A percentile compares a stretch with the other conserved stretches of the same genome.
These are phyloP conservation scores for Kwoniella europaea DNA, from an alignment of 768 basidiomycete genomes.

Conservation along the genomic window DNA sequence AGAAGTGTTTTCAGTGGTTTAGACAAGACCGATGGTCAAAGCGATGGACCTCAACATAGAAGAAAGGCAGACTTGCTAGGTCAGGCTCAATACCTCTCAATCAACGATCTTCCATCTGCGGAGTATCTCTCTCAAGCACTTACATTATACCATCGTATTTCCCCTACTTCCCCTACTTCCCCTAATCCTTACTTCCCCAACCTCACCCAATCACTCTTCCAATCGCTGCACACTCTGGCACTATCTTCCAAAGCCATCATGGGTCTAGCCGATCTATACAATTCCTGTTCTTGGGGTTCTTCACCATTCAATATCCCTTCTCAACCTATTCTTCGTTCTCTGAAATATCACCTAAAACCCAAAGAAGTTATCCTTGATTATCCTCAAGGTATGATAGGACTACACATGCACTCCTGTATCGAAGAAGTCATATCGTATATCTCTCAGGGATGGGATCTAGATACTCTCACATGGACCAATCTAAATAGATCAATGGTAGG, in stretches of 20 bases:
- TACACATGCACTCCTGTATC: slow-evolving; percentile 18
- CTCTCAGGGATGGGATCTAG: slow-evolving; percentile 9
- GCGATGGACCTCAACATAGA: neutral
- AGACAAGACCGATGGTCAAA: neutral
- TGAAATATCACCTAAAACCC: slow-evolving; percentile 6
- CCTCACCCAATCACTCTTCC: neutral
- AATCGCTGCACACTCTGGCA: neutral
- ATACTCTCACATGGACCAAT: neutral
- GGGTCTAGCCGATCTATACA: slow-evolving; percentile 20
- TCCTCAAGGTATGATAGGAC: neutral
- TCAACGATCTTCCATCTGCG: slow-evolving; percentile 8
- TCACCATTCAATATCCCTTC: slow-evolving; percentile 9
- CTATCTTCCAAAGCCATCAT: slow-evolving; percentile 14
- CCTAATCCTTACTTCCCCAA: slow-evolving; percentile 1
- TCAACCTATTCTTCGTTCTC: slow-evolving; percentile 6
- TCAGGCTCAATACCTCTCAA: neutral
- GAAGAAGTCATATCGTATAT: slow-evolving; percentile 15
- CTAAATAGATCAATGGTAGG: slow-evolving; percentile 3
- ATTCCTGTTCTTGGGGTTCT: slow-evolving; percentile 13
- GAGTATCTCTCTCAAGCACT: slow-evolving; percentile 4
- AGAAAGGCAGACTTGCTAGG: neutral
- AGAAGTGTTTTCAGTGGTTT: slow-evolving; percentile 7
- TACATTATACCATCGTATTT: too few relatives aligned
- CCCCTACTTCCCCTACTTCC: neutral
- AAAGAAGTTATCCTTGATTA: slow-evolving; percentile 1